Evolutionary conservation across 306 rosid genomes (phyloP).

Genomic region (Vicia faba): DNA sequence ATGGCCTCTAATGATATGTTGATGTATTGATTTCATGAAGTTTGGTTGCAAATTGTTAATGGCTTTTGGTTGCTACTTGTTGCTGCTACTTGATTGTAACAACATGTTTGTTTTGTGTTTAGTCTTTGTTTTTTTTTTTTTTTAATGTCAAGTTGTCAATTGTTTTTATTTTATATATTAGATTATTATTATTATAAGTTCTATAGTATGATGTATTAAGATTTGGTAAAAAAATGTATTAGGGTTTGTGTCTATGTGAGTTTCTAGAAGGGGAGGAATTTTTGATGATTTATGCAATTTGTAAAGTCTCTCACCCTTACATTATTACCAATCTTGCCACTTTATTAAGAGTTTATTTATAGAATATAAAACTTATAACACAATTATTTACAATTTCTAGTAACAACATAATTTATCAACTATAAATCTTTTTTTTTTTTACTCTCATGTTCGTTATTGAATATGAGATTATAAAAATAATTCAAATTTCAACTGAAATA

Average conservation of each 20-base stretch:
- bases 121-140: neutral
- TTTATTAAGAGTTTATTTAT: neutral
- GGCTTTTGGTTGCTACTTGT: conserved; percentile 10
- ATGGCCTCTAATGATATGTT: conserved; percentile 48
- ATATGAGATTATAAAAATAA: neutral
- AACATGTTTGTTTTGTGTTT: conserved; percentile 7
- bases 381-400: neutral
- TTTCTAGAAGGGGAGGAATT: neutral
- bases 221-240: neutral
- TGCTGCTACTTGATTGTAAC: conserved; percentile 16
- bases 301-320: neutral
- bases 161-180: neutral
- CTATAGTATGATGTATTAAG: neutral
- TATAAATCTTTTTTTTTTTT: too few species aligned
- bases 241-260: neutral
- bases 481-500: neutral
- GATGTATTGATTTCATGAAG: conserved; percentile 40
- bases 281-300: neutral
- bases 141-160: conserved; percentile 2
- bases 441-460: too few species aligned
- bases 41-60: neutral
- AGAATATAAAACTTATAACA: neutral
- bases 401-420: too few species aligned
- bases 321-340: neutral
- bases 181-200: neutral